These are phyloP conservation scores for Ustilago shanxiensis DNA, from an alignment of 1,284 basidiomycete species.

Conservation along the genomic window DNA sequence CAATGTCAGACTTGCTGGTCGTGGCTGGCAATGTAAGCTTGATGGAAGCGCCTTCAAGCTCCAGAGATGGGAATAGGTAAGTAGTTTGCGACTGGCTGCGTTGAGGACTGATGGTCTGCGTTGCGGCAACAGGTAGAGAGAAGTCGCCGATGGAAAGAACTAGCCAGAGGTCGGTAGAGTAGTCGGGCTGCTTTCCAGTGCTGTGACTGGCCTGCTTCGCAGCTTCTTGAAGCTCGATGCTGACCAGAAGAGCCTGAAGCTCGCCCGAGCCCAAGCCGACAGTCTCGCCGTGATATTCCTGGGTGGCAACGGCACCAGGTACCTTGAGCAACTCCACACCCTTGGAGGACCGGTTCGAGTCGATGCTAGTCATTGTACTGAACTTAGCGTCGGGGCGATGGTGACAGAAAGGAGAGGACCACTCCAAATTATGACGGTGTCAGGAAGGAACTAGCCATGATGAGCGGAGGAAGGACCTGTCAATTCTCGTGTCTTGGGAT, in stretches of 20 bases:
- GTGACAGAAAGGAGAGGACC: too few relatives aligned
- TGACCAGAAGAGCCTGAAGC: constrained; percentile 46
- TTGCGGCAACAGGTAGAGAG: constrained; percentile 47
- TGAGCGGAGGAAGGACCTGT: background rate
- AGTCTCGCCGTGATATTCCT: constrained; percentile 51
- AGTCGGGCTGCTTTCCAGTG: constrained; percentile 17
- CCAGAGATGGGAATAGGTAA: constrained; percentile 52
- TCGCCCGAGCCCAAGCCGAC: constrained; percentile 44
- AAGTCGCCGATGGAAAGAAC: constrained; percentile 53
- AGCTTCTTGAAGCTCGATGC: constrained; percentile 42
- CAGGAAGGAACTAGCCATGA: too few relatives aligned
- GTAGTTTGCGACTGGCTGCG: constrained; percentile 20
- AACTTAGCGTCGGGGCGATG: background rate
- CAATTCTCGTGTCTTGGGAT: background rate
- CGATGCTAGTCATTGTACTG: constrained; percentile 11
- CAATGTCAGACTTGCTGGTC: constrained; percentile 17
- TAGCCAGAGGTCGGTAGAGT: constrained; percentile 55
- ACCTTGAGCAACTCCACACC: constrained; percentile 47
- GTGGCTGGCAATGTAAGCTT: constrained; percentile 34
- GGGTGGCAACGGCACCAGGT: constrained; percentile 37
- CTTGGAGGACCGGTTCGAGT: constrained; percentile 28
- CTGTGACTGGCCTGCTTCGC: constrained; percentile 5
- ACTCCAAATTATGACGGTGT: too few relatives aligned
- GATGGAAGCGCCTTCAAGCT: constrained; percentile 55
- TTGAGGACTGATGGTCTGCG: constrained; percentile 44